Conservation (phyloP, 345 rosid genomes). For the Atalantia buxifolia region DNA sequence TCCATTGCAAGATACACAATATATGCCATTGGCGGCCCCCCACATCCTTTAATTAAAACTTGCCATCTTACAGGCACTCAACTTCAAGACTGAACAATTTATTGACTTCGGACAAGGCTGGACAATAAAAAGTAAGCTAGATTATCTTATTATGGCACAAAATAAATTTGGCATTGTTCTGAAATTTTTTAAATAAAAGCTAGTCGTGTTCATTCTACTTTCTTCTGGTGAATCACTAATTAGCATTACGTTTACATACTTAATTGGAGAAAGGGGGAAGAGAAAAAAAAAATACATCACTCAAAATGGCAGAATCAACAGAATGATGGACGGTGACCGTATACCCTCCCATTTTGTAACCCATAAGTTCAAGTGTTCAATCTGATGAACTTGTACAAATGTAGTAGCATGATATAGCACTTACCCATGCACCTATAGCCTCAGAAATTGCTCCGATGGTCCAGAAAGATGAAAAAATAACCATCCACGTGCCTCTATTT, state of each 20-base stretch:
- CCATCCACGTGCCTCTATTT: constrained; percentile 58
- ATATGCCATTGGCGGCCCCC: not conserved
- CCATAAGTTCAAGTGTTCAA: not conserved
- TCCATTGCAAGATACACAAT: not conserved
- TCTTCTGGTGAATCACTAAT: not conserved
- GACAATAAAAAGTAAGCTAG: not conserved
- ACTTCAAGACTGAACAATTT: not conserved
- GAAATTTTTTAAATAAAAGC: not conserved
- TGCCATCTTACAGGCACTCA: not conserved
- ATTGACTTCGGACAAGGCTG: not conserved
- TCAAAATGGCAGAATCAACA: not conserved
- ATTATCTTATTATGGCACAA: not conserved
- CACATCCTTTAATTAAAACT: not conserved
- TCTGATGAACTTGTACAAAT: not conserved
- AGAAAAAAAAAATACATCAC: not conserved
- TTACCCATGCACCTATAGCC: constrained; percentile 59
- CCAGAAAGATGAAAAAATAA: constrained; percentile 50
- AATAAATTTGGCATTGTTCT: not conserved
- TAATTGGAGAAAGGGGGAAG: not conserved
- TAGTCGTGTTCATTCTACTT: not conserved
- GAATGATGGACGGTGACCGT: too few relatives aligned
- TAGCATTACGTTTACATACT: not conserved
- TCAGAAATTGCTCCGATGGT: constrained; percentile 49
- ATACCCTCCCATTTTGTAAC: not conserved
- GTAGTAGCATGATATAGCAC: not conserved